A percentile compares a stretch with the other conserved stretches of the same genome.
These are phyloP conservation scores for Leccinum fibrillosum DNA, from an alignment of 768 basidiomycete species.

Conservation along the genomic window DNA sequence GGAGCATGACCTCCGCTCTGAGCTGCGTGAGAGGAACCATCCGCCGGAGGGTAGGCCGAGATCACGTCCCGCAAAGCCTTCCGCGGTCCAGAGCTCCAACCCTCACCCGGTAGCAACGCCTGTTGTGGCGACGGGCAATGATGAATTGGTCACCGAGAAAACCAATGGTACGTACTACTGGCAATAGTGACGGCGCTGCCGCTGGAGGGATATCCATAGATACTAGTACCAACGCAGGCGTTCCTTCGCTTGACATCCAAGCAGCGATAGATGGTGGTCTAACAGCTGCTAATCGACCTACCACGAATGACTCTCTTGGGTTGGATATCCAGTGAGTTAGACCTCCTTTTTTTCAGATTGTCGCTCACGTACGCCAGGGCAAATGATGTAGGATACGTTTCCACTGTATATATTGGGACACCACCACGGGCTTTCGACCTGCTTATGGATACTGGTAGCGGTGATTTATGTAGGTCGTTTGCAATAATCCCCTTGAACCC, in stretches of 20 bases:
- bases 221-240: constrained; percentile 26
- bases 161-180: constrained; percentile 3
- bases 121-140: constrained; percentile 1
- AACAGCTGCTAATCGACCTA: constrained; percentile 40
- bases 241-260: constrained; percentile 34
- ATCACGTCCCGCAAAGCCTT: constrained; percentile 4
- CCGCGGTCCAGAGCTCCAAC: constrained; percentile 2
- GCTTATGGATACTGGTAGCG: constrained; percentile 69
- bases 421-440: constrained; percentile 54
- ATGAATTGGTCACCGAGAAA: not conserved
- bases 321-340: constrained; percentile 63
- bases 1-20: constrained; percentile 42
- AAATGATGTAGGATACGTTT: constrained; percentile 55
- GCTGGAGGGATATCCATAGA: constrained; percentile 11
- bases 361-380: constrained; percentile 29
- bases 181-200: constrained; percentile 7
- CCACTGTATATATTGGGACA: constrained; percentile 63
- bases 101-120: constrained; percentile 6
- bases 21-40: constrained; percentile 41
- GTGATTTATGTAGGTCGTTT: constrained; percentile 50
- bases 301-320: constrained; percentile 54
- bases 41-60: constrained; percentile 31
- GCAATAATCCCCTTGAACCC: not conserved
- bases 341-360: not conserved
- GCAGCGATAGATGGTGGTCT: constrained; percentile 38